These are phyloP conservation scores for Gossypium rotundifolium DNA, from an alignment of 345 rosid genomes.

Conservation along the genomic window DNA sequence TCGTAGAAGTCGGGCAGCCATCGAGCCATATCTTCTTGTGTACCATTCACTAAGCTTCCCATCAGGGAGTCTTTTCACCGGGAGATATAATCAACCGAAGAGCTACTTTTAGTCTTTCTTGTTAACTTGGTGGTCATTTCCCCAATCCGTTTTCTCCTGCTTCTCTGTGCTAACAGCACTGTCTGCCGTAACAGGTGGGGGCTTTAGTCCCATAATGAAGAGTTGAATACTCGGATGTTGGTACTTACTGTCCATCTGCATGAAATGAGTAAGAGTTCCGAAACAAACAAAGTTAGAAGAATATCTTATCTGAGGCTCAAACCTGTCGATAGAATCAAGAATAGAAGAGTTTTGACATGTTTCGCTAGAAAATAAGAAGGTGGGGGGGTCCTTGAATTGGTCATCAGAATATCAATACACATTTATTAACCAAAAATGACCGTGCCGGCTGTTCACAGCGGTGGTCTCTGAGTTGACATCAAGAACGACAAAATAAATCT, in stretches of 20 bases:
- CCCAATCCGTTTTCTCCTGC: constrained; percentile 9
- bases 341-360: neutral
- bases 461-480: neutral
- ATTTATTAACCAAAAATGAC: neutral
- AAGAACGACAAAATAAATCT: neutral
- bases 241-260: constrained; percentile 78
- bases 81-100: constrained; percentile 14
- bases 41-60: constrained; percentile 81
- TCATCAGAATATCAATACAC: neutral
- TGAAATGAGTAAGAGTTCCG: neutral
- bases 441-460: neutral
- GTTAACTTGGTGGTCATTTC: constrained; percentile 21
- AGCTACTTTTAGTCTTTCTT: constrained; percentile 19
- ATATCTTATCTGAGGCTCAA: neutral
- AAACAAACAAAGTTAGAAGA: neutral
- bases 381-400: neutral
- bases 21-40: constrained; percentile 71
- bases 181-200: constrained; percentile 17
- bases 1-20: constrained; percentile 87
- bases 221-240: constrained; percentile 89
- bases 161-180: neutral
- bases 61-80: constrained; percentile 25
- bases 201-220: constrained; percentile 58
- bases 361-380: neutral
- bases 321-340: neutral